Percentiles rank a stretch among this genome's conserved stretches.
These are phyloP conservation scores for Aspergillus fischeri DNA, from an alignment of 2,329 filamentous ascomycete species.

Conservation along the genomic window DNA sequence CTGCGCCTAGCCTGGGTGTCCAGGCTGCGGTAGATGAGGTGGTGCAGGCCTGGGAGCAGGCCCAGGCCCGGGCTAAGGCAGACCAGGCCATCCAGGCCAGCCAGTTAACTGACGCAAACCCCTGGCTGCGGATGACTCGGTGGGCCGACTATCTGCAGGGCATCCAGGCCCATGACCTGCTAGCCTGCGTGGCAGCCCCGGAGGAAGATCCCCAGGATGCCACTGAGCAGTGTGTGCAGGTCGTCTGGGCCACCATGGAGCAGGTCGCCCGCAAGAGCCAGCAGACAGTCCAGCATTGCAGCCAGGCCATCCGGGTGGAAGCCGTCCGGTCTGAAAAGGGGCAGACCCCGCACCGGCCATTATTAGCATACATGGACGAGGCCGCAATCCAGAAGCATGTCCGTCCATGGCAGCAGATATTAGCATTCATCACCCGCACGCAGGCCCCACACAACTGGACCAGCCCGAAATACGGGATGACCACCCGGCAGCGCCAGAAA, in stretches of 20 bases:
- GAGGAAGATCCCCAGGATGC: no score
- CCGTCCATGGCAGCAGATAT: not conserved
- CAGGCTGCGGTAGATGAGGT: no score
- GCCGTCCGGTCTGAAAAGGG: not conserved
- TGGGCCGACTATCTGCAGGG: no score
- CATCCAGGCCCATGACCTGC: no score
- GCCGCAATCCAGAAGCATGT: not conserved
- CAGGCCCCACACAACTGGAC: not conserved
- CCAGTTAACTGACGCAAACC: no score
- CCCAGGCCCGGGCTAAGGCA: no score
- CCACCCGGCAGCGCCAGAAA: not conserved
- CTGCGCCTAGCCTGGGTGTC: no score
- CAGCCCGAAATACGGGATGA: not conserved
- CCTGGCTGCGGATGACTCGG: no score
- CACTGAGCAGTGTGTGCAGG: no score
- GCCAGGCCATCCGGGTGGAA: not conserved
- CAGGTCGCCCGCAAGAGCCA: not conserved
- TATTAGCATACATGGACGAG: constrained; percentile 1
- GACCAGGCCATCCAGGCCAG: no score
- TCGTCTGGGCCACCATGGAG: not conserved
- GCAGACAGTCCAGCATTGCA: not conserved
- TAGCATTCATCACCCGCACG: constrained; percentile 1
- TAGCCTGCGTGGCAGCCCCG: no score
- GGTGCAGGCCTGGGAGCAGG: no score
- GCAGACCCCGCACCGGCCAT: not conserved